Conservation (phyloP, 78 protist species). For the Dictyostelium intermedium region DNA sequence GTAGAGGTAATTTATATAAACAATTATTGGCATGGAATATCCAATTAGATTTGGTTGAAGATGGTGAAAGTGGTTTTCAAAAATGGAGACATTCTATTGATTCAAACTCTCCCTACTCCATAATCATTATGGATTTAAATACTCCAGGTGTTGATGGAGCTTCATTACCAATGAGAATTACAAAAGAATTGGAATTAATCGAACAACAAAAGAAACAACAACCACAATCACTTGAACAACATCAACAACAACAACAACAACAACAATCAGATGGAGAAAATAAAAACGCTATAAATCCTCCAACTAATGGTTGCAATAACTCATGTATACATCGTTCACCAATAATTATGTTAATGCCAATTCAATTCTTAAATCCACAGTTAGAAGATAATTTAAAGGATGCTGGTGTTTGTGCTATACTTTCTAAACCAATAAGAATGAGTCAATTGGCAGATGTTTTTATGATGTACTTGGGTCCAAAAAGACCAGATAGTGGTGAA, state of each 20-base stretch:
- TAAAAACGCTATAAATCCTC: background rate
- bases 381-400: background rate
- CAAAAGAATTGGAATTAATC: background rate
- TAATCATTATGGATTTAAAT: conserved; percentile 26
- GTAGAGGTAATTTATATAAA: conserved; percentile 11
- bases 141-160: conserved; percentile 25
- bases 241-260: too few species aligned
- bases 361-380: background rate
- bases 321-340: background rate
- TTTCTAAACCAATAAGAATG: conserved; percentile 12
- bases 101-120: background rate
- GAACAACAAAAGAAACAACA: background rate
- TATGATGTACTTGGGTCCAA: background rate
- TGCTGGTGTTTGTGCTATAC: conserved; percentile 14
- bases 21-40: conserved; percentile 34
- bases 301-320: background rate
- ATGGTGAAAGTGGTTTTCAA: conserved; percentile 3
- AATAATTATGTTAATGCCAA: conserved; percentile 11
- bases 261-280: background rate
- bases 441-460: background rate
- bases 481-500: background rate
- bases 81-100: background rate
- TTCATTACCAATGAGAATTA: conserved; percentile 2
- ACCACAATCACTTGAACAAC: background rate
- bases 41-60: conserved; percentile 25